phyloP scores from a whole-genome alignment of 2,329 filamentous ascomycete genomes.

The Trichoderma sp. region DNA sequence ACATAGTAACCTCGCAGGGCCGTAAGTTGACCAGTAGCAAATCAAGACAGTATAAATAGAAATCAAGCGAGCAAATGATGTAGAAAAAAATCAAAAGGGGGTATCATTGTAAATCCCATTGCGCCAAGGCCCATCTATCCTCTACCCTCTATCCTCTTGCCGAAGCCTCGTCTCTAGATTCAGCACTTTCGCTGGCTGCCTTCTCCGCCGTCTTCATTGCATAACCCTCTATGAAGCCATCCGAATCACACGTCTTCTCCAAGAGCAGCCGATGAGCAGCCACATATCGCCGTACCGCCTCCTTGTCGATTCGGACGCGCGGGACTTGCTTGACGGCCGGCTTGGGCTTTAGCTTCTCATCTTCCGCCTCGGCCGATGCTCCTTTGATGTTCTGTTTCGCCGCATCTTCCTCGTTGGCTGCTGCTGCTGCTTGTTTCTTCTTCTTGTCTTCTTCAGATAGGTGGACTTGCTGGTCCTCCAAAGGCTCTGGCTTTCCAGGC shows the following conservation, averaged over 20 bases:
- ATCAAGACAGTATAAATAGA: background rate
- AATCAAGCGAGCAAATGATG: background rate
- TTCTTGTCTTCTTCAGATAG: conserved; percentile 16
- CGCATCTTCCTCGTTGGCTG: conserved; percentile 26
- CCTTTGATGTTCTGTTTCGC: conserved; percentile 6
- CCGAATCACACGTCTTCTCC: conserved; percentile 67
- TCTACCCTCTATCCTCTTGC: background rate
- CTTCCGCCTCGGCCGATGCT: conserved; percentile 24
- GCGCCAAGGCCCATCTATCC: background rate
- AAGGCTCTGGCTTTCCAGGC: conserved; percentile 38
- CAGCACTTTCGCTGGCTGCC: conserved; percentile 37
- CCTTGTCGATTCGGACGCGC: conserved; percentile 55
- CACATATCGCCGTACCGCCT: conserved; percentile 66
- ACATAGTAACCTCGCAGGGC: background rate
- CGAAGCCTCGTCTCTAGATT: conserved; percentile 26
- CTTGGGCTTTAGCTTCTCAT: conserved; percentile 33
- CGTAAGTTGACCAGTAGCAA: accelerated
- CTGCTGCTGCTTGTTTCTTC: conserved; percentile 23
- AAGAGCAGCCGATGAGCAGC: conserved; percentile 62
- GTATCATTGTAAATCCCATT: conserved; percentile 23
- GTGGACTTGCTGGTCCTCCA: conserved; percentile 22
- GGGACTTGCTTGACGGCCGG: conserved; percentile 38
- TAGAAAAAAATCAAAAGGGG: background rate
- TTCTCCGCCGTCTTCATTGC: conserved; percentile 47
- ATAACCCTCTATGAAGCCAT: conserved; percentile 73